These are phyloP conservation scores for Globisporangium spinosum DNA, from an alignment of 352 stramenopile genomes.

Conservation along the genomic window DNA sequence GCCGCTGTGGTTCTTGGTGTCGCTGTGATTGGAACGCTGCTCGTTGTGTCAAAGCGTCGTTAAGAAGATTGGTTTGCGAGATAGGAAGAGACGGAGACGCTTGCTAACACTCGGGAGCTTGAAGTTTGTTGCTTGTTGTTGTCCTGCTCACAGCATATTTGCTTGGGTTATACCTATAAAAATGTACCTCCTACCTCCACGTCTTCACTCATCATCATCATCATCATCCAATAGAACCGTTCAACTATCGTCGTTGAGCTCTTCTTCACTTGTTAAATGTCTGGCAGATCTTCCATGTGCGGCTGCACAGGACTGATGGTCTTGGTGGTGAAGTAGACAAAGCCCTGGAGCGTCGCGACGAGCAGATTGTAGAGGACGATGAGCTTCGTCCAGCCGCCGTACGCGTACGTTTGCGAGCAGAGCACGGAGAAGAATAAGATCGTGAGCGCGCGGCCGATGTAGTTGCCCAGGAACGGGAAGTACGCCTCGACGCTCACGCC, in stretches of 20 bases:
- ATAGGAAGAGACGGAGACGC: background rate
- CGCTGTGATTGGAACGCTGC: background rate
- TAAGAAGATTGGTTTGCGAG: background rate
- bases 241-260: background rate
- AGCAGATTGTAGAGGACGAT: slow-evolving; percentile 77
- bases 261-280: slow-evolving; percentile 30
- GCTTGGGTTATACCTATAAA: slow-evolving; percentile 2
- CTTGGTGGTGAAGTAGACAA: slow-evolving; percentile 83
- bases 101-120: too few species aligned
- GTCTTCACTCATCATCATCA: background rate
- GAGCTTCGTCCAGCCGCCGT: slow-evolving; percentile 63
- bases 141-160: background rate
- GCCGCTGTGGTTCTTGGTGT: background rate
- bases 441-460: slow-evolving; percentile 75
- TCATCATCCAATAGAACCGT: background rate
- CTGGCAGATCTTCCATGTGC: slow-evolving; percentile 66
- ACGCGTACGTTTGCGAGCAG: slow-evolving; percentile 63
- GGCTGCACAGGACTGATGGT: slow-evolving; percentile 52
- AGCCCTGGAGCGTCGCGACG: slow-evolving; percentile 68
- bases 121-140: background rate
- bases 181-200: background rate
- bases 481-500: slow-evolving; percentile 80
- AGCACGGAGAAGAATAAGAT: slow-evolving; percentile 82
- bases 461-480: slow-evolving; percentile 86
- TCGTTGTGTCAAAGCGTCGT: slow-evolving; percentile 11